Percentiles rank a stretch among this genome's conserved stretches.
These are phyloP conservation scores for Linum usitatissimum DNA, from an alignment of 345 rosid species.

Conservation along the genomic window DNA sequence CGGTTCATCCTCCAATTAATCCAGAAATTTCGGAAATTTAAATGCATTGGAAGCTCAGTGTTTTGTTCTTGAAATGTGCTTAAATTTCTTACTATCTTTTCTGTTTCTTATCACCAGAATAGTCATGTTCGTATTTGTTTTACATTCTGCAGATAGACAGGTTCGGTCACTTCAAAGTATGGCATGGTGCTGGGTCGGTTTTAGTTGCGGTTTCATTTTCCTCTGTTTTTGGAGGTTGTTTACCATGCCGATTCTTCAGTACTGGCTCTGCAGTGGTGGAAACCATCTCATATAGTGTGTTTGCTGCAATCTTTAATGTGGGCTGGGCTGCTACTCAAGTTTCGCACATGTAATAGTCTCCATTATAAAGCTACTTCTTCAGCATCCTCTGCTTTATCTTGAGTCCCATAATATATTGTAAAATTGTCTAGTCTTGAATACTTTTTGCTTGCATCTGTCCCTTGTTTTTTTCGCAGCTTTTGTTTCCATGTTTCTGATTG, in stretches of 20 bases:
- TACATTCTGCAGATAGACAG: constrained; percentile 65
- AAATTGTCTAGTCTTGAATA: background rate
- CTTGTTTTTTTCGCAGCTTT: background rate
- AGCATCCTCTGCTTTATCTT: background rate
- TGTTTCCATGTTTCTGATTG: background rate
- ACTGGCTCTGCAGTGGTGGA: constrained; percentile 34
- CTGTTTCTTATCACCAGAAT: background rate
- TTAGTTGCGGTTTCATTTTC: constrained; percentile 89
- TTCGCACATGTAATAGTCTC: constrained; percentile 73
- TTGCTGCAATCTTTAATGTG: constrained; percentile 84
- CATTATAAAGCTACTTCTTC: background rate
- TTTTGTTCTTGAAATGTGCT: too few relatives aligned
- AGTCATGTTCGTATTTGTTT: constrained; percentile 8
- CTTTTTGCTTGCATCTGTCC: background rate
- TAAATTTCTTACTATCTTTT: background rate
- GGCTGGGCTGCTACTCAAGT: constrained; percentile 99
- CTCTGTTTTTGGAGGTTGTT: constrained; percentile 87
- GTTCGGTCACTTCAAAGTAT: constrained; percentile 89
- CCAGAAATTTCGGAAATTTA: background rate
- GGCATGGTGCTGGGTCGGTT: constrained; percentile 90
- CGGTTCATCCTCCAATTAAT: background rate
- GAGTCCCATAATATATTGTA: background rate
- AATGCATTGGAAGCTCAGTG: background rate
- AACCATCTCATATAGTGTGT: constrained; percentile 67
- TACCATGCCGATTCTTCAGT: constrained; percentile 58